Evolutionary conservation across 331 rosid species (phyloP), one percentile per base, ranked within the genome.

Genomic region (Acacia concinna): DNA sequence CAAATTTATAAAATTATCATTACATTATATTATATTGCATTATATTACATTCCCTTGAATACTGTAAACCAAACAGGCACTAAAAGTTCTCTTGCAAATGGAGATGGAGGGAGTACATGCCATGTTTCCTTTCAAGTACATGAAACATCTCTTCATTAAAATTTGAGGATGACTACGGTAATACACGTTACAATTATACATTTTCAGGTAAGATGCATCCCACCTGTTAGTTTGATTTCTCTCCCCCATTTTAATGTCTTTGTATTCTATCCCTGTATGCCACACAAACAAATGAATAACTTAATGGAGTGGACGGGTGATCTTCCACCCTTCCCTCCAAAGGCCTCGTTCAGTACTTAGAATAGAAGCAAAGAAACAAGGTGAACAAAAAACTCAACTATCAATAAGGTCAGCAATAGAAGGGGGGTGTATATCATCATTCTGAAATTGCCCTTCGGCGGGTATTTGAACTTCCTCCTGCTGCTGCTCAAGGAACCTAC

Each of bases 281-380:
- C 82, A 78, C 86, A 67, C 87, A 75, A 63, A 79, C 88, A 78
- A 86, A 89, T 81, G 81, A 92, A 86, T 80, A 82, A 87, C 96
- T 88, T 86, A 23, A 74, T 41, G 86, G 84, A 85, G 82, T 59
- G 78, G 78, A 62, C 65, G 83, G 91, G 90, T 84, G 97, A 93
- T 91, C 94, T 91, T 93, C 97, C 97, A 89, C 91, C 97, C 75
- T 56, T 81, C 84, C 82, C 79, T 68, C 84, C 76, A 78, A 86
- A 81, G 73, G 75, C 85, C 84, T 73, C 91, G 80, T 83, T 86
- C 86, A 75, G 79, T 85, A 74, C 83, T 78, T 62, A 37, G 77
- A 78, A 79, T 64, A 64, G 63, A 81, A 52, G 74, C 79, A 73
- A 78, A 78, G 76, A 60, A 71, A 82, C 84, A 80, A 68, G 82